Evolutionary conservation across 192 early-diverging fungal genomes (phyloP), one percentile per base, ranked within the genome.

Genomic region (Entomortierella lignicola): DNA sequence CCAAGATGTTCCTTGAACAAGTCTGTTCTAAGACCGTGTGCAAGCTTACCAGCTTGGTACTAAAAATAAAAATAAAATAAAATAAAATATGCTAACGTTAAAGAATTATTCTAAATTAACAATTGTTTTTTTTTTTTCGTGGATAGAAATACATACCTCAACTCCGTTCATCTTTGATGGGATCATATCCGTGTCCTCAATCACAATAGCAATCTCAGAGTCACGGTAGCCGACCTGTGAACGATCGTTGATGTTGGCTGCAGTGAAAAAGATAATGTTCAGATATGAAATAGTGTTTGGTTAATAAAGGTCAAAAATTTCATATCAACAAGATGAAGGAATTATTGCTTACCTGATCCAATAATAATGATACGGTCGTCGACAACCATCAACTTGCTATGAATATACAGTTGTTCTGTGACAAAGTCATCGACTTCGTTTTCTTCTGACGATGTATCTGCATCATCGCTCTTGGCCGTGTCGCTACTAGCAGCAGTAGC

Each of bases 161-260:
- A 86, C 63, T 3, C 92, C 94, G 55, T 93, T 86, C 94, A 97
- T 95, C 29, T 81, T 84, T 0, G 92, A 89, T 21, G 80, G 75
- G 21, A 97, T 77, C 13, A 81, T 85, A 34, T 89, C 84, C 7
- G 88, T 81, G 63, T 97, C 94, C 71, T 93, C 91, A 15, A 97
- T 84, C 20, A 95, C 63, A 60, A 94, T 91, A 44, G 94, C 95
- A 52, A 97, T 90, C 81, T 97, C 95, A 13, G 93, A 94, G 71
- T 97, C 94, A 60, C 91, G 92, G 64, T 90, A 89, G 39, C 95
- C 95, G 48, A 89, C 80, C 83, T 94, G 94, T 0, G 95, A 97
- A 6, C 95, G 91, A 83, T 97, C 95, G 73, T 97, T 97, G 73
- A 97, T 87, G 72, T 97, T 97, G 43, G 94, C 93, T 83, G 57